Conservation (phyloP, 2,329 filamentous ascomycete genomes). For the Orbilia oligospora region DNA sequence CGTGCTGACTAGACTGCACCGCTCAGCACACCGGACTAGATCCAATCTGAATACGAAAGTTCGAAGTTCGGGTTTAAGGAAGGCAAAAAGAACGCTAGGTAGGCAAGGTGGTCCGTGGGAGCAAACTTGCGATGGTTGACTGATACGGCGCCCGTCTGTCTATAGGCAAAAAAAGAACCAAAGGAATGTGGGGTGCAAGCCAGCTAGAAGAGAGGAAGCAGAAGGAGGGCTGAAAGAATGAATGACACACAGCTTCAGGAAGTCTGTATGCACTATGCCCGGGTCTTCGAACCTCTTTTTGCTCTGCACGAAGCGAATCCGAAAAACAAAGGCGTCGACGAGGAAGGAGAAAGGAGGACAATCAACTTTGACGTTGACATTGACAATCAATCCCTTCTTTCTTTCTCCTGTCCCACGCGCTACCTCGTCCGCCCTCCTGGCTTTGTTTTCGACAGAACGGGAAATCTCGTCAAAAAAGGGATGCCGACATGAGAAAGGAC, state of each 20-base stretch:
- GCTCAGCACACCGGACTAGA: slow-evolving; percentile 24
- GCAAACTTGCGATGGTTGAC: slow-evolving; percentile 12
- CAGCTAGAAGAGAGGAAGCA: not conserved
- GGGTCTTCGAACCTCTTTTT: slow-evolving; percentile 5
- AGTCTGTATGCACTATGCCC: slow-evolving; percentile 16
- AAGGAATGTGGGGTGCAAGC: slow-evolving; percentile 40
- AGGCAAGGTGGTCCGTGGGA: not conserved
- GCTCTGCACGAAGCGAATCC: slow-evolving; percentile 18
- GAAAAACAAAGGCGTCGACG: slow-evolving; percentile 35
- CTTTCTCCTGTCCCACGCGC: slow-evolving; percentile 32
- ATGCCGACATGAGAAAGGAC: slow-evolving; percentile 40
- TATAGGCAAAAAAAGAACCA: slow-evolving; percentile 17
- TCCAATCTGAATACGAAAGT: not conserved
- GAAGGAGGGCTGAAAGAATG: slow-evolving; percentile 26
- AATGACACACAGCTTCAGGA: slow-evolving; percentile 16
- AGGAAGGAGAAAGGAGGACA: slow-evolving; percentile 27
- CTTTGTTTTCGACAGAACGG: slow-evolving; percentile 35
- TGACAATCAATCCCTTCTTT: slow-evolving; percentile 13
- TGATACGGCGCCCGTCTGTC: slow-evolving; percentile 18
- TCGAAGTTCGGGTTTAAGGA: slow-evolving; percentile 21
- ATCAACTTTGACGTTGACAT: not conserved
- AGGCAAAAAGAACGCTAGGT: slow-evolving; percentile 15
- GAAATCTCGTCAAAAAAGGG: slow-evolving; percentile 35
- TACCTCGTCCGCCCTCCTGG: not conserved
- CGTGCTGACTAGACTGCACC: not conserved